phyloP scores from a whole-genome alignment of 768 basidiomycete genomes.

The Tylopilus subfusipes region DNA sequence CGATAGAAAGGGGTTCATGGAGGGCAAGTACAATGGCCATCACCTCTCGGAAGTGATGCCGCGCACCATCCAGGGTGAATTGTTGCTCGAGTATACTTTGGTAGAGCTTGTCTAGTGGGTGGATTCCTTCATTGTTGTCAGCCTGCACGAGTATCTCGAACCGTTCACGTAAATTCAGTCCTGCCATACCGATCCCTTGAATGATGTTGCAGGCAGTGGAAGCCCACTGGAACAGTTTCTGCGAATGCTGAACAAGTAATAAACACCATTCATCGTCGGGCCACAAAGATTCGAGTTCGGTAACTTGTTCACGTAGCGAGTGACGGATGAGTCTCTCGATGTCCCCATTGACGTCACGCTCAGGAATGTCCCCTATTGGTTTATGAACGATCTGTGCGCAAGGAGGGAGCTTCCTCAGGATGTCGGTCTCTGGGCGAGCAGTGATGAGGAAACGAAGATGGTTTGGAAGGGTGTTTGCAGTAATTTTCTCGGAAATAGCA shows the following conservation, averaged over 20 bases:
- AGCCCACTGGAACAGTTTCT: constrained; percentile 16
- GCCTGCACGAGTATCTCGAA: neutral
- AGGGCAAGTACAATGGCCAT: neutral
- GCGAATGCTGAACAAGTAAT: neutral
- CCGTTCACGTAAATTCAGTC: neutral
- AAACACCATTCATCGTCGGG: neutral
- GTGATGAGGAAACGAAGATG: constrained; percentile 11
- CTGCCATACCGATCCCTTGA: neutral
- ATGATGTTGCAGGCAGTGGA: constrained; percentile 12
- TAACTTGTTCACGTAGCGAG: neutral
- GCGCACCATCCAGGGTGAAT: neutral
- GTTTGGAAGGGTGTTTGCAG: constrained; percentile 1
- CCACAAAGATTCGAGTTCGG: neutral
- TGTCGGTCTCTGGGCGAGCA: constrained; percentile 4
- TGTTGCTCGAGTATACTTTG: too few relatives aligned
- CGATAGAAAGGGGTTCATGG: too few relatives aligned
- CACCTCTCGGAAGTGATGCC: neutral
- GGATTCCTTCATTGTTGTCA: too few relatives aligned
- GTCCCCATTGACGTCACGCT: neutral
- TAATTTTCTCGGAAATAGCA: neutral
- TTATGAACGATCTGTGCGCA: constrained; percentile 4
- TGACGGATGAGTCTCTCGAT: neutral
- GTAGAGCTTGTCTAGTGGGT: constrained; percentile 1
- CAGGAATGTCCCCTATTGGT: constrained; percentile 10
- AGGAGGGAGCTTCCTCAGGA: constrained; percentile 8